Conservation (phyloP, 495 filamentous ascomycete species). For the Trichocladium uniseriatum region DNA sequence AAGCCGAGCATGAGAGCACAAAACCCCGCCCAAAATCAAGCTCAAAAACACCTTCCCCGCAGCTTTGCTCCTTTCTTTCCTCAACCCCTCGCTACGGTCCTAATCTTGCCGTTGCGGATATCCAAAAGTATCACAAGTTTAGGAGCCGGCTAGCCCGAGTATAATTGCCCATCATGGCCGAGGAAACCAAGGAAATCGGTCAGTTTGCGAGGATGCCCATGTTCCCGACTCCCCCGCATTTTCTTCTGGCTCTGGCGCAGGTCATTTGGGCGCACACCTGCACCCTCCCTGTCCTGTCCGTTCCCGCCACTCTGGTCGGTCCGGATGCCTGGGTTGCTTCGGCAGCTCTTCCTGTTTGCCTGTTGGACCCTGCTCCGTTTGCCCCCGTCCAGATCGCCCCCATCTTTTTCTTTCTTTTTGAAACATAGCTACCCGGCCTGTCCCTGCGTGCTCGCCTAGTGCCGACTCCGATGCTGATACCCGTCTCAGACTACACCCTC, state of each 20-base stretch:
- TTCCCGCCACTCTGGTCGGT: neutral
- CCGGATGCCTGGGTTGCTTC: neutral
- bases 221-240: neutral
- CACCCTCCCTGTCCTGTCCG: neutral
- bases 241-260: too few species aligned
- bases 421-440: neutral
- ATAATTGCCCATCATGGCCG: conserved; percentile 24
- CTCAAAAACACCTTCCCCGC: conserved; percentile 25
- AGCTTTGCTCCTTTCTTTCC: conserved; percentile 10
- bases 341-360: neutral
- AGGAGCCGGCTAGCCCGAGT: conserved; percentile 1
- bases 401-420: neutral
- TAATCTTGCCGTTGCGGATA: neutral
- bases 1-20: conserved; percentile 14
- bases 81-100: conserved; percentile 13
- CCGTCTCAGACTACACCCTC: conserved; percentile 70
- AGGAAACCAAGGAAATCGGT: conserved; percentile 35
- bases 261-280: too few species aligned
- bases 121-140: neutral
- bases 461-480: conserved; percentile 6
- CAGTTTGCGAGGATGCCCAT: conserved; percentile 16
- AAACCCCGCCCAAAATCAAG: conserved; percentile 32
- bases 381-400: too few species aligned
- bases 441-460: neutral
- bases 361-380: too few species aligned